Base-by-base conservation (phyloP, 768 basidiomycete species). In the Naganishia vaughanmartiniae region DNA sequence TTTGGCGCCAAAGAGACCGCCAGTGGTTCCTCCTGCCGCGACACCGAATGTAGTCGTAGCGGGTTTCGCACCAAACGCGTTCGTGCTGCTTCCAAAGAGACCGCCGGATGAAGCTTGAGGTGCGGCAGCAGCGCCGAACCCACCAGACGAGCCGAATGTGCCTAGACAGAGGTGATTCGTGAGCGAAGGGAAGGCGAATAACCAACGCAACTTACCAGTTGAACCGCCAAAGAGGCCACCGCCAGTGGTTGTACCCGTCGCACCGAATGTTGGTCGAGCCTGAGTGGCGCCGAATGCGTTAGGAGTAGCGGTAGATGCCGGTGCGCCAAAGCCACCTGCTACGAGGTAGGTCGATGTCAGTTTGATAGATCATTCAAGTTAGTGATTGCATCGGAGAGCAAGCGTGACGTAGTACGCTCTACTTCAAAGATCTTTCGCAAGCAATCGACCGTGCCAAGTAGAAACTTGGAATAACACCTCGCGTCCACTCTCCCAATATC, bases 101-200 rank as follows among this genome's bases (percentile, higher is more conserved):
- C 75, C 75, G 45, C 74, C 76, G 46, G 76, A 74, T 21, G 80
- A 78, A 31, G 80, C 73, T 2, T 79, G 70, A 21, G 81, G 72
- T 31, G 76, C 74, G 19, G 84, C 84, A 75, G 87, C 87, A 1
- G 83, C 80, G 63, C 85, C 83, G 73, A 85, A 86, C 17, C 81
- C 84, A 19, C 58, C 72, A n/a, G 70, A 58, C 12, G 67, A 65
- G 36, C 79, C 79, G 65, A 80, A 80, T 14, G 74, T 72, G 12
- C 69, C 60, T n/a, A 39, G 39, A 54, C 42, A 60, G 28, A 19
- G 42, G n/a, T 56, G 42, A 19, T 66, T 72, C 26, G 63, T 54
- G 14, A 39, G 36, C 26, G 26, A 9, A 31, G 21, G 26, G 17
- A 57, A 21, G 31, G 26, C 15, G 15, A 11, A 26, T 28, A 4